A percentile compares a stretch with the other conserved stretches of the same genome.
These are phyloP conservation scores for Coriolopsis trogii DNA, from an alignment of 1,284 basidiomycete genomes.

Conservation along the genomic window DNA sequence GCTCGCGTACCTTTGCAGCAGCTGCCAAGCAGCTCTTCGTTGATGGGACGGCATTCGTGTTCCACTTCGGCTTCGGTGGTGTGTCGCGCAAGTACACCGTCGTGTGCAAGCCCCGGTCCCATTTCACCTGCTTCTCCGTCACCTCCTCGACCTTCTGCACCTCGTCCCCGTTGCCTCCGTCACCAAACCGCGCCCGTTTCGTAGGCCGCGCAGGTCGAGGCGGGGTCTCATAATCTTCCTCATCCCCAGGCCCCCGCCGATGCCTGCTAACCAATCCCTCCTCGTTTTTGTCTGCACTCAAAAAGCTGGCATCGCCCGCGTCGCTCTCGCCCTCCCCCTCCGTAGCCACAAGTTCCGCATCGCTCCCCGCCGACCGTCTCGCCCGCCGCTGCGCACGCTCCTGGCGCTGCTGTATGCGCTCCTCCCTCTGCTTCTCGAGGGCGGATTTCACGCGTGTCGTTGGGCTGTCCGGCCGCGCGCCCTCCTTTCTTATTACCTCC, in stretches of 20 bases:
- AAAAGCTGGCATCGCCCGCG: slow-evolving; percentile 29
- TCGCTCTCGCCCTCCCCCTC: slow-evolving; percentile 7
- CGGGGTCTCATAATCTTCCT: slow-evolving; percentile 79
- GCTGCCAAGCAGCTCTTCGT: slow-evolving; percentile 68
- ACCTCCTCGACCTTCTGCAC: slow-evolving; percentile 76
- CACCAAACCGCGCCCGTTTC: slow-evolving; percentile 41
- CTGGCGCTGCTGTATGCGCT: slow-evolving; percentile 59
- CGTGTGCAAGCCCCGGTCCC: slow-evolving; percentile 74
- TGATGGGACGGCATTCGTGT: slow-evolving; percentile 42
- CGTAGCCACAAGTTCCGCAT: slow-evolving; percentile 27
- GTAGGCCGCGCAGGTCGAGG: slow-evolving; percentile 41
- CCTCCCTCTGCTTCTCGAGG: slow-evolving; percentile 71
- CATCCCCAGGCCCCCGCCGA: slow-evolving; percentile 73
- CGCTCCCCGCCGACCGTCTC: slow-evolving; percentile 46
- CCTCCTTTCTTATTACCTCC: slow-evolving; percentile 71
- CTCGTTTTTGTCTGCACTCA: slow-evolving; percentile 29
- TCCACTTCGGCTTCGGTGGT: slow-evolving; percentile 48
- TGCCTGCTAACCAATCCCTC: slow-evolving; percentile 42
- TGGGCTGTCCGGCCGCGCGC: slow-evolving; percentile 78
- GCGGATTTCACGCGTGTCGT: slow-evolving; percentile 74
- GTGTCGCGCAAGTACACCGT: slow-evolving; percentile 63
- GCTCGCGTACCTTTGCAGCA: slow-evolving; percentile 58
- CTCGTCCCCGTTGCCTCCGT: slow-evolving; percentile 32
- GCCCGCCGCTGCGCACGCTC: slow-evolving; percentile 71
- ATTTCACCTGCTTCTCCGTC: slow-evolving; percentile 66